Evolutionary conservation across 2,329 filamentous ascomycete genomes (phyloP).

Genomic region (Colletotrichum salicis): DNA sequence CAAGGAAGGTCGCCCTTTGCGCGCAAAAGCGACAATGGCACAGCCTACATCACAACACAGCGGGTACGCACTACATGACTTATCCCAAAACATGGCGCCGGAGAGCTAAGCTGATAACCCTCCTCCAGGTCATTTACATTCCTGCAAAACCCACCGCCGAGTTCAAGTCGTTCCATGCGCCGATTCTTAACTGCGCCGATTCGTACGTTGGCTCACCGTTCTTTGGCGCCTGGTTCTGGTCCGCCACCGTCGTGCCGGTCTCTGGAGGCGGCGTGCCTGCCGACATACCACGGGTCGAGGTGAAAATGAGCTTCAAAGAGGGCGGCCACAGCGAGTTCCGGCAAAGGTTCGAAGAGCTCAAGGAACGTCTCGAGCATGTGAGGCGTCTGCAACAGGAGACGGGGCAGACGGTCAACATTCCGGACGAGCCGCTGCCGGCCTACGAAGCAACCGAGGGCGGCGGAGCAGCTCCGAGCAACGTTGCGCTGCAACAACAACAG

Average conservation of each 20-base stretch:
- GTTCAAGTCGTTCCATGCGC: slow-evolving; percentile 89
- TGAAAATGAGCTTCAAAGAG: slow-evolving; percentile 92
- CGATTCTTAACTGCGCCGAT: slow-evolving; percentile 88
- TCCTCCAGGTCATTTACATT: slow-evolving; percentile 82
- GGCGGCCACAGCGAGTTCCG: slow-evolving; percentile 96
- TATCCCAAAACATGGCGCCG: slow-evolving; percentile 9
- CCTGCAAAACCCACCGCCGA: slow-evolving; percentile 74
- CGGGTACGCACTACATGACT: slow-evolving; percentile 66
- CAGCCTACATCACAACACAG: slow-evolving; percentile 85
- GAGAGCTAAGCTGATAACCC: slow-evolving; percentile 16
- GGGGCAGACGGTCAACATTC: slow-evolving; percentile 72
- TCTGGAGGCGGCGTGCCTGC: slow-evolving; percentile 84
- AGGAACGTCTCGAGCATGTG: slow-evolving; percentile 83
- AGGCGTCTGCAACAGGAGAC: slow-evolving; percentile 78
- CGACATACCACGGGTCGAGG: slow-evolving; percentile 76
- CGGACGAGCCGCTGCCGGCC: slow-evolving; percentile 87
- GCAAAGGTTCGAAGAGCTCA: slow-evolving; percentile 82
- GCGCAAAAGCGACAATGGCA: slow-evolving; percentile 78
- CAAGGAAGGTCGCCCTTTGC: slow-evolving; percentile 72
- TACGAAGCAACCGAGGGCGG: slow-evolving; percentile 73
- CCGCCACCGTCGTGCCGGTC: slow-evolving; percentile 81
- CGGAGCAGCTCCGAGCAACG: slow-evolving; percentile 44
- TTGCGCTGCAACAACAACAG: slow-evolving; percentile 39
- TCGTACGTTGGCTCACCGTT: slow-evolving; percentile 88
- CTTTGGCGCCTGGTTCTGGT: slow-evolving; percentile 94